A percentile compares a stretch with the other conserved stretches of the same genome.
phyloP scores from a whole-genome alignment of 2,329 filamentous ascomycete species.

The Colletotrichum tabaci region DNA sequence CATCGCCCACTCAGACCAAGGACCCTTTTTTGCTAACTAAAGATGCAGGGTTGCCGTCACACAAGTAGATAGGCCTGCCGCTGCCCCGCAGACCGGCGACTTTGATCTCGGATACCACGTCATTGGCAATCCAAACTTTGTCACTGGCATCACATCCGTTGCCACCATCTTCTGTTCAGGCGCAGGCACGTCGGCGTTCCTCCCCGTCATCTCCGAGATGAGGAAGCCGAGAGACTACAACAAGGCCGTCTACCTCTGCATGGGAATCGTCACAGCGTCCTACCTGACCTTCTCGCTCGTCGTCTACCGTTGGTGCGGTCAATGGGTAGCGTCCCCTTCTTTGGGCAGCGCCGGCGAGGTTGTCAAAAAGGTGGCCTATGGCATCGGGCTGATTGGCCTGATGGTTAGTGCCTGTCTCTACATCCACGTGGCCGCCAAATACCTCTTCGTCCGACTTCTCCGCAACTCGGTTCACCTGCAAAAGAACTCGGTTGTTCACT shows the following conservation, averaged over 20 bases:
- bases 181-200: slow-evolving; percentile 72
- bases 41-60: slow-evolving; percentile 67
- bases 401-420: slow-evolving; percentile 59
- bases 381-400: slow-evolving; percentile 69
- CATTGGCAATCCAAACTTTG: slow-evolving; percentile 70
- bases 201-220: slow-evolving; percentile 79
- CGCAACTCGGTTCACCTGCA: slow-evolving; percentile 55
- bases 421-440: slow-evolving; percentile 57
- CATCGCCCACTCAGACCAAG: background rate
- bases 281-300: slow-evolving; percentile 73
- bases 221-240: slow-evolving; percentile 70
- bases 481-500: slow-evolving; percentile 53
- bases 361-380: slow-evolving; percentile 74
- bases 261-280: slow-evolving; percentile 69
- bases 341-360: slow-evolving; percentile 72
- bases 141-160: slow-evolving; percentile 70
- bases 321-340: slow-evolving; percentile 74
- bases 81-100: slow-evolving; percentile 70
- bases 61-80: slow-evolving; percentile 69
- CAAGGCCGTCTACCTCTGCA: slow-evolving; percentile 72
- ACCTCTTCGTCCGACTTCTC: slow-evolving; percentile 57
- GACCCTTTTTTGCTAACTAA: background rate
- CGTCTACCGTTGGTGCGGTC: slow-evolving; percentile 73
- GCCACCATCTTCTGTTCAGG: slow-evolving; percentile 73
- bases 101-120: slow-evolving; percentile 73